These are phyloP conservation scores for Phyllosticta citrichinensis DNA, from an alignment of 2,329 filamentous ascomycete species.

Conservation along the genomic window DNA sequence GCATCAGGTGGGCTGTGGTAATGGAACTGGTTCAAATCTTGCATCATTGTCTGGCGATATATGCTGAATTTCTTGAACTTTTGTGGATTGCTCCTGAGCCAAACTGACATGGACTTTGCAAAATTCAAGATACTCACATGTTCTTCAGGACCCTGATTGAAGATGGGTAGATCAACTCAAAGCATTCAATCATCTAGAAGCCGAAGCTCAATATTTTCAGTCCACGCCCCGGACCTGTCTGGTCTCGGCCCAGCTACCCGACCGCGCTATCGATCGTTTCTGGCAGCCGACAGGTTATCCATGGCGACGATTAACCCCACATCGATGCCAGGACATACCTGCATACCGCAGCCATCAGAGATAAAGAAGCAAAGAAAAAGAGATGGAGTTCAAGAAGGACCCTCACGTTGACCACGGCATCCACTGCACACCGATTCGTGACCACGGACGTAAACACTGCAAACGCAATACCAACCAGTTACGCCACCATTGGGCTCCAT, in stretches of 20 bases:
- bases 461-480: background rate
- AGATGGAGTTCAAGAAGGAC: background rate
- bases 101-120: too few species aligned
- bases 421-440: background rate
- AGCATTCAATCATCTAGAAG: too few species aligned
- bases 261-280: background rate
- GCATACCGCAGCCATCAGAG: background rate
- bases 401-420: background rate
- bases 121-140: too few species aligned
- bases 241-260: background rate
- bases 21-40: too few species aligned
- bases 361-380: background rate
- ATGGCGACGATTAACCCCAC: background rate
- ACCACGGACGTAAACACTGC: background rate
- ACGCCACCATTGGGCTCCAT: background rate
- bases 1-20: too few species aligned
- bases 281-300: background rate
- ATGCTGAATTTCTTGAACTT: too few species aligned
- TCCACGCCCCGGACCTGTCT: background rate
- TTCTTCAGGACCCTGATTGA: too few species aligned
- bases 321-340: background rate
- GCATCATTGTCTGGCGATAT: too few species aligned
- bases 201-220: background rate
- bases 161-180: too few species aligned
- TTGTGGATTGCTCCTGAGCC: too few species aligned